Base-by-base conservation (phyloP, 179 eudicot genomes). In the Corrigiola litoralis region DNA sequence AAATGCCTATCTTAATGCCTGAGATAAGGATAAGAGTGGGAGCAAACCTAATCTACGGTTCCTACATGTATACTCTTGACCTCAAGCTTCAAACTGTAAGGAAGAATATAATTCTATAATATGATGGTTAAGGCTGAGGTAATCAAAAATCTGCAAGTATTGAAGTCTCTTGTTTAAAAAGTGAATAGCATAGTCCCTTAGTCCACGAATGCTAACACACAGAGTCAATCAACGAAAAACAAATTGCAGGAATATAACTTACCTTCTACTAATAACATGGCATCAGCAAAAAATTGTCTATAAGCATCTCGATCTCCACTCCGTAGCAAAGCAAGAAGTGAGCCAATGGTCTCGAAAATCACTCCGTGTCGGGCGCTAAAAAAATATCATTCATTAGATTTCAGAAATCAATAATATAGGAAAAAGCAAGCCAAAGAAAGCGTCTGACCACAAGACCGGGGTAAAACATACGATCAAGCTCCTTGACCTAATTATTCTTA, bases 241-340 rank as follows among this genome's bases (percentile, higher is more conserved):
- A 31, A 9, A 57, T 23, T 0, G 17, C 10, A 28, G 27, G 11
- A 4, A 57, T 20, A 20, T 23, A 44, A 41, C 65, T 63, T 71
- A 87, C 99, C 97, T 90, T 90, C 87, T 79, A 85, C 70, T 21
- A 74, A 72, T 63, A 72, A 56, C 88, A 86, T 80, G 50, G 78
- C 46, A 73, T 94, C 99, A 61, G 76, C 66, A 61, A 94, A 90
- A 75, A 90, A 85, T 48, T 71, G 87, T 33, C 95, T 82, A 67
- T 78, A 94, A 8, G 87, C 88, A 82, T 88, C 91, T 47, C 81
- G 88, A 71, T 90, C 97, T 68, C 87, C 95, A 13, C 84, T 80
- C n/a, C 94, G 96, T 18, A 94, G 88, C 82, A 91, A 78, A 20
- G 88, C 82, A 50, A 90, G 73, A 73, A 90, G 91, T 46, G 88